These are phyloP conservation scores for Pseudogymnoascus sp. DNA, from an alignment of 2,329 filamentous ascomycete species.

Conservation along the genomic window DNA sequence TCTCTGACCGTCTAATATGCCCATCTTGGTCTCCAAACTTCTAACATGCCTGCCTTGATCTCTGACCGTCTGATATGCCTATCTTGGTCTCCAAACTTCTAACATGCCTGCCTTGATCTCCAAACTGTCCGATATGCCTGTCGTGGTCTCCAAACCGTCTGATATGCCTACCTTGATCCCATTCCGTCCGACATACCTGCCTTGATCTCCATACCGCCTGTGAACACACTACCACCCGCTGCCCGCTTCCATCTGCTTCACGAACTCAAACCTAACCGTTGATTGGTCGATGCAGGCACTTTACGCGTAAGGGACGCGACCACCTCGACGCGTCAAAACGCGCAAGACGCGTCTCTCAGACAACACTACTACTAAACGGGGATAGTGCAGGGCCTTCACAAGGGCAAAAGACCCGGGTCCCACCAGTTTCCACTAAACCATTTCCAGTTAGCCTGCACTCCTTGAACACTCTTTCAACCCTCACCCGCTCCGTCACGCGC, in stretches of 20 bases:
- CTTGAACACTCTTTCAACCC: neutral
- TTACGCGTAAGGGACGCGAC: neutral
- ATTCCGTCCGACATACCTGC: neutral
- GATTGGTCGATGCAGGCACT: neutral
- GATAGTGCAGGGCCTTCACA: neutral
- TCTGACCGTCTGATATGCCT: neutral
- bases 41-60: too few relatives aligned
- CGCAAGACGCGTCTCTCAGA: neutral
- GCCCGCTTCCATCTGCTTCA: conserved; percentile 28
- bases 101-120: neutral
- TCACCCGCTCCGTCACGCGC: neutral
- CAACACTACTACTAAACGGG: neutral
- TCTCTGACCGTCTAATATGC: neutral
- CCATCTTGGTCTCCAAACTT: neutral
- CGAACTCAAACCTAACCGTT: conserved; percentile 18
- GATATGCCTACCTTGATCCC: too few relatives aligned
- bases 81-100: neutral
- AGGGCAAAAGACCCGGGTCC: neutral
- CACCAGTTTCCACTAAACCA: neutral
- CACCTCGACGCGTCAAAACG: neutral
- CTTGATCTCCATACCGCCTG: neutral
- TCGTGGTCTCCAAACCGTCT: neutral
- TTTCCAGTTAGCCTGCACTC: neutral
- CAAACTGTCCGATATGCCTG: neutral
- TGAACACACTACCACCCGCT: conserved; percentile 34